A percentile compares a stretch with the other conserved stretches of the same genome.
These are phyloP conservation scores for Wickerhamomyces hampshirensis DNA, from an alignment of 805 yeast genomes.

Conservation along the genomic window DNA sequence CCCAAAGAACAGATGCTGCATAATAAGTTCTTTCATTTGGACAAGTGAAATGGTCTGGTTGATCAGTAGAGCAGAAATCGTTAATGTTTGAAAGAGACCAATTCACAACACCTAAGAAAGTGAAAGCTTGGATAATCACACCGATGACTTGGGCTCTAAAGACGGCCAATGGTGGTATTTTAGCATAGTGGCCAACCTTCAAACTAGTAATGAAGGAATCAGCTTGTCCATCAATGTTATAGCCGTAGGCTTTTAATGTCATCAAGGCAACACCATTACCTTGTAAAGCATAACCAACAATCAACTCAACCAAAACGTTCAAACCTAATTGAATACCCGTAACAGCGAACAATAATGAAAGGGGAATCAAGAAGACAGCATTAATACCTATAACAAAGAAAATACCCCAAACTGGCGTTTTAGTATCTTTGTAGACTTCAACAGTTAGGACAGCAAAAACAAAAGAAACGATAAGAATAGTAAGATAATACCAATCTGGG, in stretches of 20 bases:
- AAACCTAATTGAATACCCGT: constrained; percentile 47
- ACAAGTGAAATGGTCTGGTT: constrained; percentile 35
- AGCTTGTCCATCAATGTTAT: constrained; percentile 61
- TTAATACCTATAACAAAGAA: constrained; percentile 49
- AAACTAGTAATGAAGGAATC: constrained; percentile 50
- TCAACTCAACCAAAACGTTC: constrained; percentile 51
- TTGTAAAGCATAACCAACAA: constrained; percentile 51
- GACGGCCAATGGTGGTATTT: constrained; percentile 54
- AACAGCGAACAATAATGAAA: constrained; percentile 40
- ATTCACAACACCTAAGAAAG: constrained; percentile 28
- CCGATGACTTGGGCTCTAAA: constrained; percentile 42
- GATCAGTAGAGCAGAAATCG: constrained; percentile 31
- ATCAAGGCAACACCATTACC: constrained; percentile 47
- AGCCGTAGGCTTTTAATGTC: constrained; percentile 48
- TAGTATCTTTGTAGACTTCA: constrained; percentile 36
- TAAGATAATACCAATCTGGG: constrained; percentile 45
- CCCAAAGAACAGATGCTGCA: constrained; percentile 36
- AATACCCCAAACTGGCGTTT: constrained; percentile 61
- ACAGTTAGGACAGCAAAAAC: constrained; percentile 42
- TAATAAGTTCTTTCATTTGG: constrained; percentile 37
- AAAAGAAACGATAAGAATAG: constrained; percentile 38
- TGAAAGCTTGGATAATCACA: constrained; percentile 27
- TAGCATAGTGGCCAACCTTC: constrained; percentile 42
- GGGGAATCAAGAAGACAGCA: constrained; percentile 45
- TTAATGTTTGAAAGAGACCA: constrained; percentile 30